phyloP scores from a whole-genome alignment of 306 rosid genomes.

The Malus asiatica region DNA sequence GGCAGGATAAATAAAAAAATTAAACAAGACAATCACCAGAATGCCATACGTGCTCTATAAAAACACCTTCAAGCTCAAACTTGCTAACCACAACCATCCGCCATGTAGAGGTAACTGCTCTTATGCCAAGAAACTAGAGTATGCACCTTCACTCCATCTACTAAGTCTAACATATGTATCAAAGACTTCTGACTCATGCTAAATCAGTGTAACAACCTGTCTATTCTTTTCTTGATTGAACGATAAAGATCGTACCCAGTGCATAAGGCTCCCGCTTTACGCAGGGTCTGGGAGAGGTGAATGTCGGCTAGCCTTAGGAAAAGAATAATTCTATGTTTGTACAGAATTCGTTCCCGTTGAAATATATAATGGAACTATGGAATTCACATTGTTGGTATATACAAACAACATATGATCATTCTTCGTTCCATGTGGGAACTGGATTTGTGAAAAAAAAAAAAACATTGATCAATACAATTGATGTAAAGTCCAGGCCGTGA shows the following conservation, averaged over 20 bases:
- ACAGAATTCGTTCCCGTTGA: not conserved
- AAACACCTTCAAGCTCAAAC: no score
- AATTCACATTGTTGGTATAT: not conserved
- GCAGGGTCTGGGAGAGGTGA: no score
- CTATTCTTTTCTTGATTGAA: not conserved
- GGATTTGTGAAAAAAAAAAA: not conserved
- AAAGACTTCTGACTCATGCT: not conserved
- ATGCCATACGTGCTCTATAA: no score
- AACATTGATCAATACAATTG: not conserved
- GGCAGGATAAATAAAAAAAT: no score
- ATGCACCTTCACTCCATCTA: not conserved
- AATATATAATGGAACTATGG: not conserved
- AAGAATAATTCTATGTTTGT: not conserved
- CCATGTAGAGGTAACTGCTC: not conserved
- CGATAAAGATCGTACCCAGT: no score
- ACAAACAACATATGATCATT: not conserved
- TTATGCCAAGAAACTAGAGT: not conserved
- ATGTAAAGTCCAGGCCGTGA: not conserved
- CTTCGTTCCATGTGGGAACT: not conserved
- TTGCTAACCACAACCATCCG: no score
- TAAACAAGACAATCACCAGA: no score
- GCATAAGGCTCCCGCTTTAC: no score
- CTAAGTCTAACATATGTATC: not conserved
- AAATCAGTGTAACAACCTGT: not conserved
- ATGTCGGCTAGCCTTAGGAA: no score